Percentiles rank a stretch among this genome's conserved stretches.
Conservation (phyloP, 23 red algal species). For the Gracilaria domingensis region DNA sequence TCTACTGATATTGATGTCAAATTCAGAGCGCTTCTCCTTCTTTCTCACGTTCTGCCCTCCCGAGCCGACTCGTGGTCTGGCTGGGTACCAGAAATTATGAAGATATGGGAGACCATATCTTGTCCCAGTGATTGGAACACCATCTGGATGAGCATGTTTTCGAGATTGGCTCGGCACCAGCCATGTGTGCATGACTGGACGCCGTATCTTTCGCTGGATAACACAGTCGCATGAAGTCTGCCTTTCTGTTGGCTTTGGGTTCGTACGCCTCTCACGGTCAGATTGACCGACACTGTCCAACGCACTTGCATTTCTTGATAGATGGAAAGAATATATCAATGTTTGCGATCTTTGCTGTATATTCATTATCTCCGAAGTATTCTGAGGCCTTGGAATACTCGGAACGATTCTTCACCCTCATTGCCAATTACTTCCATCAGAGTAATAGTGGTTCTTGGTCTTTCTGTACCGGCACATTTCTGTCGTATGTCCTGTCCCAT, state of each 20-base stretch:
- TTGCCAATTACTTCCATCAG: slow-evolving; percentile 81
- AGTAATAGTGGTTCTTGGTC: slow-evolving; percentile 84
- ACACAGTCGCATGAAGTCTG: slow-evolving; percentile 65
- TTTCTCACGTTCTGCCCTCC: slow-evolving; percentile 75
- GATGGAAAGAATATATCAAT: slow-evolving; percentile 43
- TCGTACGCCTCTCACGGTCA: slow-evolving; percentile 70
- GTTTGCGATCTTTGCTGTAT: slow-evolving; percentile 63
- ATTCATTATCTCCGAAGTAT: slow-evolving; percentile 67
- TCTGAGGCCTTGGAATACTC: slow-evolving; percentile 46
- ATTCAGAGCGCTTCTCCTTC: slow-evolving; percentile 65
- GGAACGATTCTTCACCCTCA: slow-evolving; percentile 65
- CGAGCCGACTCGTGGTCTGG: slow-evolving; percentile 54
- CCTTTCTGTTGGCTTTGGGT: slow-evolving; percentile 74
- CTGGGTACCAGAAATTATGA: slow-evolving; percentile 71
- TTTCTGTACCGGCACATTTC: slow-evolving; percentile 60
- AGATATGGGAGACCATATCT: slow-evolving; percentile 63
- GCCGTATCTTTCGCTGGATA: slow-evolving; percentile 57
- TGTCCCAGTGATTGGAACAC: slow-evolving; percentile 78
- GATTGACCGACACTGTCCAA: slow-evolving; percentile 82
- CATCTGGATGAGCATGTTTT: slow-evolving; percentile 77
- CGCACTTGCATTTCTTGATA: slow-evolving; percentile 60
- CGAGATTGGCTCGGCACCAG: slow-evolving; percentile 75
- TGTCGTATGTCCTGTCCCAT: slow-evolving; percentile 42
- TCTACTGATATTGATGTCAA: slow-evolving; percentile 13
- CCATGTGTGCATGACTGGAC: slow-evolving; percentile 83